phyloP scores from a whole-genome alignment of 2,329 filamentous ascomycete species.

The Aspergillus floridensis region DNA sequence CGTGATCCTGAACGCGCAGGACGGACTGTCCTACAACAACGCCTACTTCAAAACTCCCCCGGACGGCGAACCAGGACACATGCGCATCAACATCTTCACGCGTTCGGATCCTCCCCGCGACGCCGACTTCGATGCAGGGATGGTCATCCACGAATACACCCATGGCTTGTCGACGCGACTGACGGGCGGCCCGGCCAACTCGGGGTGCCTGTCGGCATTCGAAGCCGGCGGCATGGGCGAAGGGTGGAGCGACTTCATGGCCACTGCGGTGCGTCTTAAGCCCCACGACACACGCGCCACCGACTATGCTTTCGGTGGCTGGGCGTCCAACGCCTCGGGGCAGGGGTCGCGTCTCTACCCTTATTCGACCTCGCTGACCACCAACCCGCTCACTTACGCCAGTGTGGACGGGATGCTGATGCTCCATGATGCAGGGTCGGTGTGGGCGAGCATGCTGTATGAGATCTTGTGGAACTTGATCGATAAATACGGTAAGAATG shows the following conservation, averaged over 20 bases:
- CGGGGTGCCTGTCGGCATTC: conserved; percentile 6
- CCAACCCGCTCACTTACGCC: conserved; percentile 15
- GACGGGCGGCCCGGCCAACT: conserved; percentile 14
- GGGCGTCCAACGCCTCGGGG: conserved; percentile 3
- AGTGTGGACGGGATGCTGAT: conserved; percentile 2
- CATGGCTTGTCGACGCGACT: conserved; percentile 2
- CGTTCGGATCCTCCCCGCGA: conserved; percentile 7
- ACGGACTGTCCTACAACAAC: conserved; percentile 13
- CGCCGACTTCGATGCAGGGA: conserved; percentile 11
- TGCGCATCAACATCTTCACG: conserved; percentile 15
- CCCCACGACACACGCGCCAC: conserved; percentile 8
- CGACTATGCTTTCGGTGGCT: conserved; percentile 12
- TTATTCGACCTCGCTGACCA: conserved; percentile 14
- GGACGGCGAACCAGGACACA: conserved; percentile 13
- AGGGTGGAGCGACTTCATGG: conserved; percentile 18
- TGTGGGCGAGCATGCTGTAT: conserved; percentile 15
- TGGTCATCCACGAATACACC: conserved; percentile 4
- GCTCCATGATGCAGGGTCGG: conserved; percentile 12
- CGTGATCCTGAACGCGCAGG: conserved; percentile 16
- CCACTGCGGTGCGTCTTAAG: conserved; percentile 13
- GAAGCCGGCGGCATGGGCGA: conserved; percentile 18
- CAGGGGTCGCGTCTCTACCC: conserved; percentile 13
- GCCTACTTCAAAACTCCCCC: conserved; percentile 16
- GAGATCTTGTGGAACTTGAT: conserved; percentile 18
- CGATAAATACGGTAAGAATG: conserved; percentile 16